Conservation (phyloP, 2,329 filamentous ascomycete genomes). For the Fusarium abutilonis region DNA sequence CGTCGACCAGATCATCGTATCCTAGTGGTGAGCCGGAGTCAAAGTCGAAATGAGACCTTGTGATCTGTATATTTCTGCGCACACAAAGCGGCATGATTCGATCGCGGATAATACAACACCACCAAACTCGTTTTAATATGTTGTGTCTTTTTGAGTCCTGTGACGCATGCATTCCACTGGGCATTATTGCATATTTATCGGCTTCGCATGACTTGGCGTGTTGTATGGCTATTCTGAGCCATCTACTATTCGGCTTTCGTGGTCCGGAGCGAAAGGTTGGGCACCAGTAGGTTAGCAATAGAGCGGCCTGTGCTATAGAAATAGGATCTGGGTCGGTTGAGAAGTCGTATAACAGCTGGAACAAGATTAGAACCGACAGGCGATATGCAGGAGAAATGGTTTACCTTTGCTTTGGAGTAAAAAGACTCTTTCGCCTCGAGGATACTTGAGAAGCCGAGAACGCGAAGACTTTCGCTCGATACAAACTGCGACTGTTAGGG, state of each 20-base stretch:
- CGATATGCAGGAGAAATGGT: rapidly evolving
- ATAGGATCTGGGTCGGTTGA: slow-evolving; percentile 33
- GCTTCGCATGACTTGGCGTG: slow-evolving; percentile 29
- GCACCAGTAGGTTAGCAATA: slow-evolving; percentile 36
- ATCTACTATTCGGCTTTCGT: slow-evolving; percentile 28
- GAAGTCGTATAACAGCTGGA: slow-evolving; percentile 34
- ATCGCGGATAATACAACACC: slow-evolving; percentile 37
- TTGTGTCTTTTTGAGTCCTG: slow-evolving; percentile 27
- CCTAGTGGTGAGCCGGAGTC: slow-evolving; percentile 13
- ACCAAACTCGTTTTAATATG: slow-evolving; percentile 30
- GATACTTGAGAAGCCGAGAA: slow-evolving; percentile 29
- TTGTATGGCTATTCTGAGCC: slow-evolving; percentile 30
- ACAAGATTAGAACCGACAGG: neutral
- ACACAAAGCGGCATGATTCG: slow-evolving; percentile 35
- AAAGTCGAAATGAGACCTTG: slow-evolving; percentile 30
- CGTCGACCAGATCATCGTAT: slow-evolving; percentile 31
- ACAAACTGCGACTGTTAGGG: slow-evolving; percentile 27
- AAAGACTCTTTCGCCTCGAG: slow-evolving; percentile 34
- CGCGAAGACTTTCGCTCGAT: slow-evolving; percentile 21
- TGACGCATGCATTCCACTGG: neutral
- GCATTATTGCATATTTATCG: slow-evolving; percentile 10
- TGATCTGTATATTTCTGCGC: slow-evolving; percentile 35
- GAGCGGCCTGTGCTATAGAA: slow-evolving; percentile 31
- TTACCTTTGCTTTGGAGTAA: slow-evolving; percentile 39
- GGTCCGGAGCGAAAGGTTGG: slow-evolving; percentile 30